A percentile compares a stretch with the other conserved stretches of the same genome.
These are phyloP conservation scores for Scenedesmus sp. DNA, from an alignment of 163 green algal genomes.

Conservation along the genomic window DNA sequence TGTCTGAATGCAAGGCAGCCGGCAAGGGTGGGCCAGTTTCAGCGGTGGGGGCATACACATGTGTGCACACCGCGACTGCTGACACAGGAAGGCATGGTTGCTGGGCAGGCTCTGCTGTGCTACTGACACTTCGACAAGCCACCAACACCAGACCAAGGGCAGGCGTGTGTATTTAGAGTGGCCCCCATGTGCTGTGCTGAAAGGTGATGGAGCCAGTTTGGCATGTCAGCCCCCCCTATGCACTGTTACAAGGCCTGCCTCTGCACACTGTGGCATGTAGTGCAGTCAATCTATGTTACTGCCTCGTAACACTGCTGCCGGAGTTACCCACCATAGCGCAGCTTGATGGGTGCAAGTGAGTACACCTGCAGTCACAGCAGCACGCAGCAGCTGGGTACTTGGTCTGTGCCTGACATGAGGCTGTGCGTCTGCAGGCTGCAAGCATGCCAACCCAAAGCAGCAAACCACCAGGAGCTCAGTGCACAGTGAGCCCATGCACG, in stretches of 20 bases:
- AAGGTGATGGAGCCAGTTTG: no score
- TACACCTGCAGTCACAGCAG: neutral
- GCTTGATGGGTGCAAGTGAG: neutral
- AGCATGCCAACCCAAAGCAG: neutral
- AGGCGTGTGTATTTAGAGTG: no score
- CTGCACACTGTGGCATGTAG: neutral
- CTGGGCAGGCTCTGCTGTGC: no score
- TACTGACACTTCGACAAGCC: no score
- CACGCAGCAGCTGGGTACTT: neutral
- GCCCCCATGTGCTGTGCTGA: no score
- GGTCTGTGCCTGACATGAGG: neutral
- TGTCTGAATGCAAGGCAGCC: neutral
- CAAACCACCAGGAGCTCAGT: neutral
- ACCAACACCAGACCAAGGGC: no score
- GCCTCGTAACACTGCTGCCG: neutral
- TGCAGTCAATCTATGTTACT: neutral
- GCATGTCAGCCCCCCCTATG: no score
- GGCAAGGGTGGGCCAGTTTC: no score
- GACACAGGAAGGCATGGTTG: no score
- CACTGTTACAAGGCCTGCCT: no score
- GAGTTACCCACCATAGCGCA: slow-evolving; percentile 17
- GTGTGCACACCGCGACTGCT: no score
- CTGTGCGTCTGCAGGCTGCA: neutral
- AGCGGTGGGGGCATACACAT: no score
- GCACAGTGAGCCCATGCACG: neutral